Percentiles rank a stretch among this genome's conserved stretches.
Conservation (phyloP, 192 early-diverging fungal genomes). For the Entophlyctis helioformis region DNA sequence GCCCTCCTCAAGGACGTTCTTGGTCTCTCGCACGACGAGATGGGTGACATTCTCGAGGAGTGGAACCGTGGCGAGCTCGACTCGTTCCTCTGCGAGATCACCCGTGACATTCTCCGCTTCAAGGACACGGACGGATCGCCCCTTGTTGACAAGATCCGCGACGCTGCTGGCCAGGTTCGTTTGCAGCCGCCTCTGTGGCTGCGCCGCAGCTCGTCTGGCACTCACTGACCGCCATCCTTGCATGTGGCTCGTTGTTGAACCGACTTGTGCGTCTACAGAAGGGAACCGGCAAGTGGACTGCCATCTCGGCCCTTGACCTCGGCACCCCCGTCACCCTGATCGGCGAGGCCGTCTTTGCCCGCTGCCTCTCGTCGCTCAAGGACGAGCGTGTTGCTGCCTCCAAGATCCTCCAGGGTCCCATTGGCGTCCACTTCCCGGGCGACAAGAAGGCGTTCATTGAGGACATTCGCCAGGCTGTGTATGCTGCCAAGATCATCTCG, state of each 20-base stretch:
- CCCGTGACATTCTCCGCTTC: conserved; percentile 83
- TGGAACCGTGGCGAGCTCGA: conserved; percentile 98
- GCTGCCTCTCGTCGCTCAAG: conserved; percentile 94
- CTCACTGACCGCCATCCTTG: background rate
- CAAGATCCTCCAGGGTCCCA: conserved; percentile 71
- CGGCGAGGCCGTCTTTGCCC: conserved; percentile 95
- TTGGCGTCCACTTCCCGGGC: conserved; percentile 54
- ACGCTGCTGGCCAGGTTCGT: conserved; percentile 76
- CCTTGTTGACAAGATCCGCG: conserved; percentile 88
- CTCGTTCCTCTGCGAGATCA: conserved; percentile 96
- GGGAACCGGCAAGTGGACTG: conserved; percentile 98
- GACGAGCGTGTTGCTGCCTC: conserved; percentile 87
- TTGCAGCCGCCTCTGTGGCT: background rate
- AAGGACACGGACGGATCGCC: conserved; percentile 80
- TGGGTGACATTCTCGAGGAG: conserved; percentile 74
- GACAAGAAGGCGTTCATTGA: conserved; percentile 83
- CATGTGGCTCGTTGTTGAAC: background rate
- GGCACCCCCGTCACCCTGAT: conserved; percentile 96
- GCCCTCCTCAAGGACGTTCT: conserved; percentile 83
- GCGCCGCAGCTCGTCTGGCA: background rate
- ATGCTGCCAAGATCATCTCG: conserved; percentile 96
- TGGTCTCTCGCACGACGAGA: conserved; percentile 70
- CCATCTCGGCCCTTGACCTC: conserved; percentile 85
- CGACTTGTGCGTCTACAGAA: conserved; percentile 32
- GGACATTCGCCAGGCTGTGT: conserved; percentile 85